Percentiles rank a stretch among this genome's conserved stretches.
Conservation (phyloP, 805 yeast species). For the Suhomyces vadensis region DNA sequence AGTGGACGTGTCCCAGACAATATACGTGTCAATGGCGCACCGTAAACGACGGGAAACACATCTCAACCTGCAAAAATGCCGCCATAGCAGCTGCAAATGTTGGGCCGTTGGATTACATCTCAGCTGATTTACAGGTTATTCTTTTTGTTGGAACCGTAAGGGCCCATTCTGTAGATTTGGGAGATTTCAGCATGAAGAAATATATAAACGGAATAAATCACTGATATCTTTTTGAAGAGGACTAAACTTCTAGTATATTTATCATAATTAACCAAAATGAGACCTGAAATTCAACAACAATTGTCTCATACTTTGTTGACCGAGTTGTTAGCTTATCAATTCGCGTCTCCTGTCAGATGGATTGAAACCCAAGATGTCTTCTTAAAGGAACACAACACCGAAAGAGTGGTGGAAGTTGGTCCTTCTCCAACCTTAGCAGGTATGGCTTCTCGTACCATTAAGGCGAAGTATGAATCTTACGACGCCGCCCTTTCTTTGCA, state of each 20-base stretch:
- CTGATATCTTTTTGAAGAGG: too few species aligned
- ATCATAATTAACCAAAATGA: conserved; percentile 53
- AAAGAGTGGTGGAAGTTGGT: conserved; percentile 97
- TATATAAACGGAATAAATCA: background rate
- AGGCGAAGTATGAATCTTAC: conserved; percentile 93
- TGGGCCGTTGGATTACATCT: background rate
- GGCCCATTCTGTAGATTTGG: background rate
- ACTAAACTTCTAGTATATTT: too few species aligned
- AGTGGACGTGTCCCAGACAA: background rate
- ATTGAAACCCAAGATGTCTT: conserved; percentile 99
- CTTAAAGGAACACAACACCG: conserved; percentile 90
- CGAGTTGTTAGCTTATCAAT: conserved; percentile 96
- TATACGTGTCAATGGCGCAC: background rate
- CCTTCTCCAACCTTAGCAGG: conserved; percentile 99
- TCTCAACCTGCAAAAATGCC: background rate
- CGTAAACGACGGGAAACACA: background rate
- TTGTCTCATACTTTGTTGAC: conserved; percentile 92
- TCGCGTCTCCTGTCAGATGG: conserved; percentile 99
- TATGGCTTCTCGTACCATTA: conserved; percentile 96
- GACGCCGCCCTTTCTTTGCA: conserved; percentile 94
- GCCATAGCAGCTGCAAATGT: background rate
- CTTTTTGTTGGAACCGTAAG: conserved; percentile 2
- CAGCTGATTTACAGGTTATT: background rate
- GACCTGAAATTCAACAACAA: conserved; percentile 97
- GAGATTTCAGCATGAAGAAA: background rate